Base-by-base conservation (phyloP, 768 basidiomycete genomes). In the Daedaleopsis sinensis region DNA sequence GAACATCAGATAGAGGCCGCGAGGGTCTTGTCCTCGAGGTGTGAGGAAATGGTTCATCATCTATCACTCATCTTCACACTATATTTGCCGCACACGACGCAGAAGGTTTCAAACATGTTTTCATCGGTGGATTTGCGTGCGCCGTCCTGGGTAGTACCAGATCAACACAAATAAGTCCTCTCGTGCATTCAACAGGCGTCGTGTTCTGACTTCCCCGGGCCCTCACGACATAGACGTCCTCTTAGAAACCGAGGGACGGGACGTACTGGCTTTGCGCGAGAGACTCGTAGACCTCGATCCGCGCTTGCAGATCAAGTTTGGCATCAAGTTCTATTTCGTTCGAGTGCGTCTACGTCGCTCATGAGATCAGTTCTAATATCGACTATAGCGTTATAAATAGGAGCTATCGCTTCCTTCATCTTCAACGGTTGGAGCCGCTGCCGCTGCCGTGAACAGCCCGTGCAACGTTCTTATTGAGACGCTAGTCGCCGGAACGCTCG, bases 381-480 rank as follows among this genome's bases (percentile, higher is more conserved):
- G 27, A 3, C 16, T 50, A 50, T 32, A 7, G 27, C 48, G 5
- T 50, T 3, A 18, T 50, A 18, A 43, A 43, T n/a, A 50, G 48
- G 48, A 50, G 13, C 27, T 50, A 3, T 15, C 19, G 4, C 48
- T 13, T 50, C 21, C 48, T 3, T 50, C 27, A 21, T 50, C 21
- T 15, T 7, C 12, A 21, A 50, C 27, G 16, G 27, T 13, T 4
- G 15, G 27, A 32, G 7, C 27, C 27, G 4, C 27, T 32, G 7
- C 27, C 27, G 4, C 27, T 32, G 48, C 8, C 48, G 48, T 3
- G 16, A 32, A 21, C 3, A 50, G 4, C 13, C 19, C 12, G 42
- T n/a, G 42, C 42, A 55, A 43, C 54, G 37, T 55, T 19, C 38
- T 55, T 37, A 43, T 55, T 37, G 54, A 55, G 43, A 55, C 54